Evolutionary conservation across 140 eudicot genomes (phyloP), one percentile per base, ranked within the genome.

Genomic region (Oenanthe javanica): DNA sequence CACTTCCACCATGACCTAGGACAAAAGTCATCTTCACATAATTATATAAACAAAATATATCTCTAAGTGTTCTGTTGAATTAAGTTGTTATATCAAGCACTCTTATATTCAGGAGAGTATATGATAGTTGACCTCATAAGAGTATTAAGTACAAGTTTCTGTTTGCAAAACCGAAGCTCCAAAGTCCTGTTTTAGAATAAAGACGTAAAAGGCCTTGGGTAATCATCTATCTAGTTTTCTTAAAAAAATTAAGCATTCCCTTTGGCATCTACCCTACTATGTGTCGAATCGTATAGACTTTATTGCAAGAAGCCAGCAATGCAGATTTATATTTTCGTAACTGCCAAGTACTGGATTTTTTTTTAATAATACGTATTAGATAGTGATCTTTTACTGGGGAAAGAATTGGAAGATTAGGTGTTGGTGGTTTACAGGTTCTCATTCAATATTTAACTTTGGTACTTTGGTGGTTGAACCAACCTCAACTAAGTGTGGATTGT

Each of bases 391-490:
- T 69, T 15, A 14, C 4, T 15, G 9, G 47, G 8, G 14, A 36
- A 1, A 38, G 49, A 15, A 6, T 31, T 16, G 75, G 75, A 31
- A 71, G 49, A 31, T 71, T 40, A 71, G 11, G 77, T 19, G 48
- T 2, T 8, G 49, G 46, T 16, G 9, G 25, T 15, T 40, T 5
- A 72, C 8, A 9, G 10, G 11, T 73, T n/a, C 31, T 45, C 10
- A 46, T 73, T 73, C 21, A 73, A 61, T 73, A 19, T 46, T 46
- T 4, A 46, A 46, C 11, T n/a, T 73, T 46, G 77, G 77, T 73
- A 46, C 11, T n/a, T 73, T 46, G 77, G 77, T 73, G 40, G 52
- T 73, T 73, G 25, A 73, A 46, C 57, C 27, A n/a, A 42, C 77
- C 50, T 14, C 77, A 45, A 73, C 54, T 73, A 46, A 23, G 52